Evolutionary conservation across 148 eudicot genomes (phyloP), one percentile per base, ranked within the genome.

Genomic region (Persicaria maculosa): DNA sequence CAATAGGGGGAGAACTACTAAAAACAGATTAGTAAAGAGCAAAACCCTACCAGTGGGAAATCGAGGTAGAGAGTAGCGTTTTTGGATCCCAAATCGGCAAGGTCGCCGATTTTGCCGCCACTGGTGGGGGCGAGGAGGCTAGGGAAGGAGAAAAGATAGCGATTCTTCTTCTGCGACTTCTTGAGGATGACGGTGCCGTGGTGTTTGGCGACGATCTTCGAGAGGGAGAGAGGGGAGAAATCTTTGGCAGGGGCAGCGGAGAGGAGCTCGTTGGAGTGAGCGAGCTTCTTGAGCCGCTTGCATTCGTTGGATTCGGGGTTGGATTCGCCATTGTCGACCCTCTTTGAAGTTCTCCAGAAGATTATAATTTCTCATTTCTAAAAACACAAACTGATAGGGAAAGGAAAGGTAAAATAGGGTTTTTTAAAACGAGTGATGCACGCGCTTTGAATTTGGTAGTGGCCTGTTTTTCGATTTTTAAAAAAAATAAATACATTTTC

Each of bases 81-180:
- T 83, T 89, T 91, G 74, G 98, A 83, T 4, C 90, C 91, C 47
- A 93, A 83, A 80, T 91, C 81, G 62, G 86, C 83, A 47, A 93
- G 97, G 65, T 91, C 91, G 1, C 98, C 97, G 47, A 93, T 89
- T 78, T 87, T 91, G 5, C 98, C 98, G 17, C 97, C 98, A 47
- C 86, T 78, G 45, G 89, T 44, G 4, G 98, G 97, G 16, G 86
- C 91, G 8, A 93, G 75, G 9, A 89, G 88, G 3, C 98, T 97
- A 4, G 86, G 81, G 74, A 93, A 91, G 0, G 98, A 93, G 83
- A 93, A 91, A 6, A 93, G 87, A 72, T 84, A 93, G 1, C 86
- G 85, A 72, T 87, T 93, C 81, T 91, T 93, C 50, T 91, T 79
- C 71, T 89, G 94, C 1, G 98, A 91, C 78, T 88, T 89, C 80